Evolutionary conservation across 768 basidiomycete genomes (phyloP).

Genomic region (Phanerodontia chrysosporium): DNA sequence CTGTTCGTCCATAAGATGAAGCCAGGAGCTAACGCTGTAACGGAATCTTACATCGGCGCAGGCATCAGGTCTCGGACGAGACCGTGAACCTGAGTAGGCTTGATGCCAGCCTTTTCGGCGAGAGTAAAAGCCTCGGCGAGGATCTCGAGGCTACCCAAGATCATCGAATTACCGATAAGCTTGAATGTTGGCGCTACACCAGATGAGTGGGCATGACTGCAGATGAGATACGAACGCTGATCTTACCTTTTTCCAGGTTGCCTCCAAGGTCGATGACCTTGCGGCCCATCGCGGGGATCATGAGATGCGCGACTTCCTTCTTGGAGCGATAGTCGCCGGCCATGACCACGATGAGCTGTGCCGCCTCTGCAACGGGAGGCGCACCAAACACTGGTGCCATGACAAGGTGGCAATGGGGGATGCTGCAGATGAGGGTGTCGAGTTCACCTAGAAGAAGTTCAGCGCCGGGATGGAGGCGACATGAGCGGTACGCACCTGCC

Average conservation of each 20-base stretch:
- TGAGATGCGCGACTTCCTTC: constrained; percentile 71
- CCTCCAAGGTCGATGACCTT: constrained; percentile 80
- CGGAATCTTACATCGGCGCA: constrained; percentile 13
- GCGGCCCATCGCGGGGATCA: constrained; percentile 74
- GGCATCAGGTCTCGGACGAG: constrained; percentile 50
- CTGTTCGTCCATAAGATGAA: constrained; percentile 28
- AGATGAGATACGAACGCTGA: not conserved
- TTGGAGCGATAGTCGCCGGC: constrained; percentile 80
- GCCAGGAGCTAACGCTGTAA: not conserved
- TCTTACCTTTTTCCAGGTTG: constrained; percentile 74
- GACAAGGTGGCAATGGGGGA: constrained; percentile 60
- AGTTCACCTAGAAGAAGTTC: constrained; percentile 48
- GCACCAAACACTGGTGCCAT: constrained; percentile 77
- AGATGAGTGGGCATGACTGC: not conserved
- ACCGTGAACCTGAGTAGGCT: constrained; percentile 49
- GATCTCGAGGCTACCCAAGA: constrained; percentile 73
- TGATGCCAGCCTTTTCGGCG: constrained; percentile 80
- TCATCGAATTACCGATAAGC: constrained; percentile 75
- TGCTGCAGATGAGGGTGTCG: constrained; percentile 57
- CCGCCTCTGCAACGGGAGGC: constrained; percentile 60
- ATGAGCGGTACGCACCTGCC: constrained; percentile 16
- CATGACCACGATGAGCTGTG: constrained; percentile 69
- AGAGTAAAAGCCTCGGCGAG: constrained; percentile 83
- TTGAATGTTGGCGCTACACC: constrained; percentile 63
- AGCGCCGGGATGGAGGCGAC: not conserved